A percentile compares a stretch with the other conserved stretches of the same genome.
Conservation (phyloP, 345 rosid genomes). For the Eutrema japonicum region DNA sequence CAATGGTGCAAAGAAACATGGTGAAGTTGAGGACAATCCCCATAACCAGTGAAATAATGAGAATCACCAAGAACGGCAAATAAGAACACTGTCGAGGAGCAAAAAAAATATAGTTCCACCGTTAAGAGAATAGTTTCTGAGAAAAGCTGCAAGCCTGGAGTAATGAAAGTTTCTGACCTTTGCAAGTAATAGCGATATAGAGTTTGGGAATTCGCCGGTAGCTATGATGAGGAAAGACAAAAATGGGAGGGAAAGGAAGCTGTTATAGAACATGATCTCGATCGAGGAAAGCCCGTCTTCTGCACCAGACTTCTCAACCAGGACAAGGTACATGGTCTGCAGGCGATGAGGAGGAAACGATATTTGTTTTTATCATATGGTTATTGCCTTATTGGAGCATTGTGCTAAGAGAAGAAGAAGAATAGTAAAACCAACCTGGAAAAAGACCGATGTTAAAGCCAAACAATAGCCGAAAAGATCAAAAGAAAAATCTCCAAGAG, state of each 20-base stretch:
- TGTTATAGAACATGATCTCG: conserved; percentile 96
- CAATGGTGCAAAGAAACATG: conserved; percentile 94
- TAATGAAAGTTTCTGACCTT: conserved; percentile 62
- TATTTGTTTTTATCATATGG: neutral
- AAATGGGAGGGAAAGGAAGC: conserved; percentile 89
- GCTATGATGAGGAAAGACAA: conserved; percentile 72
- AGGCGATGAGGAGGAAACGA: conserved; percentile 10
- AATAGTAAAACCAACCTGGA: conserved; percentile 59
- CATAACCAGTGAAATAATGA: conserved; percentile 82
- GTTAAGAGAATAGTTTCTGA: conserved; percentile 4
- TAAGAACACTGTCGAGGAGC: conserved; percentile 67
- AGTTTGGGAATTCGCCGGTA: conserved; percentile 89
- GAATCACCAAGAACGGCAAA: conserved; percentile 65
- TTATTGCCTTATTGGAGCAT: neutral
- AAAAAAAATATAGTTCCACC: neutral
- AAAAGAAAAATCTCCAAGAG: conserved; percentile 92
- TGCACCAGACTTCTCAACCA: conserved; percentile 96
- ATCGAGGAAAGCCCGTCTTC: conserved; percentile 92
- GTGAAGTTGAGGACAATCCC: conserved; percentile 95
- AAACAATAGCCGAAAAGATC: conserved; percentile 84
- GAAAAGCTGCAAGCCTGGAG: conserved; percentile 18
- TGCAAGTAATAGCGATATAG: conserved; percentile 68
- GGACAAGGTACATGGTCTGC: conserved; percentile 97
- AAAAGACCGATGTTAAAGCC: conserved; percentile 94
- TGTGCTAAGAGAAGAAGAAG: neutral